These are phyloP conservation scores for Coleophoma crateriformis DNA, from an alignment of 2,329 filamentous ascomycete species.

Conservation along the genomic window DNA sequence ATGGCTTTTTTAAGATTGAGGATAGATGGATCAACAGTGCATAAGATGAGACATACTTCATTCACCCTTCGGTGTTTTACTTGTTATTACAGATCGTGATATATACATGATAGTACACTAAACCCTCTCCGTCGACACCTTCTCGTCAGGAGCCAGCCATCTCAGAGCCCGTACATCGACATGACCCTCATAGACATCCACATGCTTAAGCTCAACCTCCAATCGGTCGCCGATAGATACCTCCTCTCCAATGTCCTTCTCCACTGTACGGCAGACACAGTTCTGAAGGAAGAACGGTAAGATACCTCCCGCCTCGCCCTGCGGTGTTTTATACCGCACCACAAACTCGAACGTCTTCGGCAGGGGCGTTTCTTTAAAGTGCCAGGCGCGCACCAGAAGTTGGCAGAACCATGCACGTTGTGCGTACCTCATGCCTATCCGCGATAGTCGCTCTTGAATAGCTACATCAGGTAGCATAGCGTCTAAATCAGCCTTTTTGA, in stretches of 20 bases:
- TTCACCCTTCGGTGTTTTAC: too few relatives aligned
- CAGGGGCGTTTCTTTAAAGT: constrained; percentile 39
- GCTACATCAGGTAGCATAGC: constrained; percentile 19
- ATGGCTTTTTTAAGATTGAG: too few relatives aligned
- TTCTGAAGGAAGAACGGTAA: constrained; percentile 10
- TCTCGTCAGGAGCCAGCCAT: neutral
- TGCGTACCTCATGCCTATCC: constrained; percentile 17
- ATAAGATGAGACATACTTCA: too few relatives aligned
- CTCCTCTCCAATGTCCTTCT: constrained; percentile 16
- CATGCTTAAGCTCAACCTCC: constrained; percentile 44
- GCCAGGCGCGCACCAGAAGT: constrained; percentile 55
- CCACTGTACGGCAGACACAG: constrained; percentile 1
- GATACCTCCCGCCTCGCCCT: constrained; percentile 29
- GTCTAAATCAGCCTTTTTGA: constrained; percentile 20
- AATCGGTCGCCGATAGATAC: constrained; percentile 43
- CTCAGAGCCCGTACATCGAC: constrained; percentile 36
- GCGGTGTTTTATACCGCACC: constrained; percentile 32
- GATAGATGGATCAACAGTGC: too few relatives aligned
- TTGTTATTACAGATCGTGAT: too few relatives aligned
- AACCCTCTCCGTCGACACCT: too few relatives aligned
- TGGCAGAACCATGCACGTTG: constrained; percentile 50
- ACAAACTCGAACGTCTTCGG: constrained; percentile 44
- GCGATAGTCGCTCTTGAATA: constrained; percentile 18
- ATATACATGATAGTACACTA: too few relatives aligned
- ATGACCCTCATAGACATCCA: constrained; percentile 42